Evolutionary conservation across 768 basidiomycete species (phyloP), one percentile per base, ranked within the genome.

Genomic region (Candolleomyces eurysporus): DNA sequence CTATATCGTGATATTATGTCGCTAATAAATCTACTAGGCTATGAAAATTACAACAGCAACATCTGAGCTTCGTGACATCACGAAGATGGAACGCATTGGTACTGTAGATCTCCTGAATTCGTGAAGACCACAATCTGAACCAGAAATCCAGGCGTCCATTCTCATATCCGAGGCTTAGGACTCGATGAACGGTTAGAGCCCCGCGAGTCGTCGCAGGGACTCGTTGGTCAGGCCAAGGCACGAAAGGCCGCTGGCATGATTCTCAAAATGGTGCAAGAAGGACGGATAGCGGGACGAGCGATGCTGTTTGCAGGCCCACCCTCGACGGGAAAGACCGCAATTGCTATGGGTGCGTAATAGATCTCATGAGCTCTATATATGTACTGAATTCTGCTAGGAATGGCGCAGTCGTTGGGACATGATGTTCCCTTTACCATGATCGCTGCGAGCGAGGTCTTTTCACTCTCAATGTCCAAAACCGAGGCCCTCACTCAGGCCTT

Each of bases 341-440:
- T 99, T 69, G 97, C 96, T 5, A 84, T 98, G 75, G 96, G 95
- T 92, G 66, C 57, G 84, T 79, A n/a, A 5, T 61, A 26, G 53
- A 54, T 40, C 17, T 16, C 48, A 16, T 13, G 26, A 31, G 45
- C n/a, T 19, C 30, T 55, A 48, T 39, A 72, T 76, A n/a, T 73
- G 39, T 74, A 76, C 21, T 53, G 5, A 53, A 49, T 14, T 9
- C 45, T 11, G 11, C 9, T 59, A 94, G 96, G 92, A 58, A 97
- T 98, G 96, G 94, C 97, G 6, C 96, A 98, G 73, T 93, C 89
- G 2, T 79, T 99, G 21, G 97, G 97, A 0, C 68, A 89, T 10
- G 97, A 98, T 68, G 96, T 98, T 0, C 97, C 97, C 0, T 99
- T 98, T 73, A 98, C 95, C 7, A 95, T 94, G 87, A 94, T 99